These are phyloP conservation scores for Wickerhamiella allomyrinae DNA, from an alignment of 805 yeast species.

Conservation along the genomic window DNA sequence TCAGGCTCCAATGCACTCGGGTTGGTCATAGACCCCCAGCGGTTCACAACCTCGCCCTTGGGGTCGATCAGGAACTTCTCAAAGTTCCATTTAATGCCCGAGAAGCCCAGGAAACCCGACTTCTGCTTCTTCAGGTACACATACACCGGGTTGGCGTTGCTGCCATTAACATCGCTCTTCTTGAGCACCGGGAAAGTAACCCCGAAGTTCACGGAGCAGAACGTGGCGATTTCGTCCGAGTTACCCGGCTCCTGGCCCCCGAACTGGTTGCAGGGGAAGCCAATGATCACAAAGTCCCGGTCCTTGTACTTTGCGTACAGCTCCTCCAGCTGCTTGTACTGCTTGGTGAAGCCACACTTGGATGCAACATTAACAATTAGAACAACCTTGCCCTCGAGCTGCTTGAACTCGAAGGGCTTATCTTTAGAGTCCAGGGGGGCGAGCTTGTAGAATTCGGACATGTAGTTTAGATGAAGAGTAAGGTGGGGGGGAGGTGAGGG, in stretches of 20 bases:
- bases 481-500: too few relatives aligned
- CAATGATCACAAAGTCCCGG: slow-evolving; percentile 53
- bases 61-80: slow-evolving; percentile 54
- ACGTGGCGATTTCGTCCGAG: slow-evolving; percentile 52
- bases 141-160: slow-evolving; percentile 65
- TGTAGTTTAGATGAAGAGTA: too few relatives aligned
- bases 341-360: slow-evolving; percentile 68
- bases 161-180: slow-evolving; percentile 84
- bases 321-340: slow-evolving; percentile 55
- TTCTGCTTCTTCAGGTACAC: slow-evolving; percentile 55
- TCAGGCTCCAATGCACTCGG: slow-evolving; percentile 47
- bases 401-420: slow-evolving; percentile 41
- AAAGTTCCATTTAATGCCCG: slow-evolving; percentile 65
- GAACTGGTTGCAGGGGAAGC: slow-evolving; percentile 88
- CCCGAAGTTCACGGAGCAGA: slow-evolving; percentile 72
- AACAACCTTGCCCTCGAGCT: slow-evolving; percentile 67
- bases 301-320: slow-evolving; percentile 51
- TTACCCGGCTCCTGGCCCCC: slow-evolving; percentile 65
- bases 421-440: slow-evolving; percentile 49
- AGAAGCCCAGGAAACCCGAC: slow-evolving; percentile 49
- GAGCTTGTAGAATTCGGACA: slow-evolving; percentile 54
- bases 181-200: slow-evolving; percentile 80
- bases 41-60: slow-evolving; percentile 41
- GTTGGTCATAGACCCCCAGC: slow-evolving; percentile 53
- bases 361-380: slow-evolving; percentile 79